Percentiles rank a stretch among this genome's conserved stretches.
Evolutionary conservation across 164 flowering plant genomes (phyloP).

Genomic region (Sextonia rubra): DNA sequence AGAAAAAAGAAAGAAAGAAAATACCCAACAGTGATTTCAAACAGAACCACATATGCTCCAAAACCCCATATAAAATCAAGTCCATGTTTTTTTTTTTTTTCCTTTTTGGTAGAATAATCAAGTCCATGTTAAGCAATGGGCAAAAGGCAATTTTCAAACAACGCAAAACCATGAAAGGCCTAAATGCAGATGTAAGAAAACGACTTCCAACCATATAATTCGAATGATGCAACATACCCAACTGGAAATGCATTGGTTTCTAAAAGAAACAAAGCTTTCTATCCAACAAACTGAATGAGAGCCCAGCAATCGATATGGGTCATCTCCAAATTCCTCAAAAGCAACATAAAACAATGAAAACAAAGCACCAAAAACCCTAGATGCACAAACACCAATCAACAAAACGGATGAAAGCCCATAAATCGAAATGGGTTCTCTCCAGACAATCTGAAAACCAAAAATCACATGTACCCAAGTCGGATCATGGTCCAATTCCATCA

Average conservation of each 20-base stretch:
- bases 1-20: no score
- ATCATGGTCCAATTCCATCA: neutral
- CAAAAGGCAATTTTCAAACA: no score
- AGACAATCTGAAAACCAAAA: conserved; percentile 2
- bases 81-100: no score
- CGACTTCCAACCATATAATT: neutral
- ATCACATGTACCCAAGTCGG: neutral
- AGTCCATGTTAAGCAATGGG: no score
- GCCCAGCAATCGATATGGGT: conserved; percentile 1
- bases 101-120: no score
- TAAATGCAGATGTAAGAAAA: neutral
- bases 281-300: neutral
- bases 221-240: neutral
- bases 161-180: neutral
- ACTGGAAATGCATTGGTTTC: neutral
- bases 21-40: no score
- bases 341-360: neutral
- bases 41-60: no score
- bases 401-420: neutral
- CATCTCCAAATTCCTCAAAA: neutral
- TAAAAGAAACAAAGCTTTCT: neutral
- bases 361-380: neutral
- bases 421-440: neutral
- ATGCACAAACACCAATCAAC: neutral
- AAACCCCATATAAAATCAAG: no score